phyloP scores from a whole-genome alignment of 805 yeast species.

The Zygoascus flipseniorum region DNA sequence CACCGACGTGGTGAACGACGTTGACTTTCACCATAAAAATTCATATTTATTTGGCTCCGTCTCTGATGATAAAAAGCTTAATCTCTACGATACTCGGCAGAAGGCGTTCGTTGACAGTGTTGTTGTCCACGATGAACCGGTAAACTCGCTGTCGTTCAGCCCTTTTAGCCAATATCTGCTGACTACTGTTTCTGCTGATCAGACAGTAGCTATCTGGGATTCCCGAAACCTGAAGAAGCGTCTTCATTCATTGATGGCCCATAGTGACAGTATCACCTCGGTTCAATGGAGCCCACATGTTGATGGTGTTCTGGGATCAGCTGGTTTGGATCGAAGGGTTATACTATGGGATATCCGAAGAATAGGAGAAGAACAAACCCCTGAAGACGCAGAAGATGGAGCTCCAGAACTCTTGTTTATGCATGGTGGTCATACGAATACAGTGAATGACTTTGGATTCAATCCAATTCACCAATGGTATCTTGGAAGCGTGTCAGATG shows the following conservation, averaged over 20 bases:
- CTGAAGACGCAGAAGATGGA: conserved; percentile 48
- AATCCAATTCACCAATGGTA: conserved; percentile 53
- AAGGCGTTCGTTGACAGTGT: conserved; percentile 26
- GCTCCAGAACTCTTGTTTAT: conserved; percentile 74
- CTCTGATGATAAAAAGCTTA: conserved; percentile 56
- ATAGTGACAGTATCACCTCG: conserved; percentile 46
- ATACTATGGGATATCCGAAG: conserved; percentile 65
- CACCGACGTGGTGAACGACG: conserved; percentile 43
- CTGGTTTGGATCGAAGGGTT: conserved; percentile 60
- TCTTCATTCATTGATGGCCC: conserved; percentile 60
- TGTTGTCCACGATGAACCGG: conserved; percentile 49
- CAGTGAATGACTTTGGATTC: conserved; percentile 59
- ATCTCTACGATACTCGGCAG: conserved; percentile 51
- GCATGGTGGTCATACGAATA: conserved; percentile 81
- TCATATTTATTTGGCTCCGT: conserved; percentile 55
- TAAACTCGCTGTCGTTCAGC: conserved; percentile 62
- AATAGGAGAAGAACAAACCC: conserved; percentile 44
- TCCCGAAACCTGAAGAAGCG: conserved; percentile 53
- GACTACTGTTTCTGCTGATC: conserved; percentile 75
- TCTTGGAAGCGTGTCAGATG: conserved; percentile 65
- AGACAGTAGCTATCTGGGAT: conserved; percentile 68
- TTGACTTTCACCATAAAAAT: conserved; percentile 45
- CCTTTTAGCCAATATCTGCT: conserved; percentile 44
- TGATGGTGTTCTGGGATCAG: conserved; percentile 47
- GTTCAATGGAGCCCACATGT: conserved; percentile 45